Evolutionary conservation across 2,329 filamentous ascomycete species (phyloP).

Genomic region (Cadophora malorum): DNA sequence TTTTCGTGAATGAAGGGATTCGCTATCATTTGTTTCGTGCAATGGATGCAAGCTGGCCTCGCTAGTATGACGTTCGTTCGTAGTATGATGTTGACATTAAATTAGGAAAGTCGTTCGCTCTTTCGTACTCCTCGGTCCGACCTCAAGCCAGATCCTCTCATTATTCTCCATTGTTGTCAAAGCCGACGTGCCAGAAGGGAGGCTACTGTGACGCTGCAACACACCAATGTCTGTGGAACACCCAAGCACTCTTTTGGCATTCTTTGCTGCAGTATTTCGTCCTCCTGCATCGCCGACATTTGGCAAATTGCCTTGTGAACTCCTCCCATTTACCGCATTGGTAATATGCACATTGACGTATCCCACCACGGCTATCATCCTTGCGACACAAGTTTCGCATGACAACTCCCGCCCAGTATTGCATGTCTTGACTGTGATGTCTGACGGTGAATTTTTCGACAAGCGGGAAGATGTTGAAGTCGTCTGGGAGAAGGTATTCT

Average conservation of each 20-base stretch:
- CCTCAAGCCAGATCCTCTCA: conserved; percentile 28
- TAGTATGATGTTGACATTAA: conserved; percentile 35
- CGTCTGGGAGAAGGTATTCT: conserved; percentile 88
- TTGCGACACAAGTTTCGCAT: conserved; percentile 99
- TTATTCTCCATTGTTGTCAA: conserved; percentile 21
- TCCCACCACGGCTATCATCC: conserved; percentile 92
- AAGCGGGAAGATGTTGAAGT: conserved; percentile 97
- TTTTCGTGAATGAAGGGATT: conserved; percentile 28
- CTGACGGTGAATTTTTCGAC: conserved; percentile 98
- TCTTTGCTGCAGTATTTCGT: conserved; percentile 99
- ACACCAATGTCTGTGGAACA: conserved; percentile 98
- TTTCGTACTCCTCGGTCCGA: conserved; percentile 20
- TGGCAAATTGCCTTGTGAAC: conserved; percentile 94
- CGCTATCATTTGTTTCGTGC: conserved; percentile 34
- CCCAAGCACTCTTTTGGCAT: conserved; percentile 98
- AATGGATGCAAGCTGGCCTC: conserved; percentile 31
- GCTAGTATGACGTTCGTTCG: conserved; percentile 30
- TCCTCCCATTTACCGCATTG: conserved; percentile 99
- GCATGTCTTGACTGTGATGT: conserved; percentile 96
- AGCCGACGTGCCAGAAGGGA: neutral
- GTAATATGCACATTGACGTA: conserved; percentile 97
- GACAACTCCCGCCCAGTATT: conserved; percentile 98
- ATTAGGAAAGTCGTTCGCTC: conserved; percentile 39
- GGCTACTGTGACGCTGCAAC: conserved; percentile 64
- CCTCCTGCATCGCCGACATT: conserved; percentile 92